A percentile compares a stretch with the other conserved stretches of the same genome.
Evolutionary conservation across 768 basidiomycete genomes (phyloP).

Genomic region (Tephrocybe rancida): DNA sequence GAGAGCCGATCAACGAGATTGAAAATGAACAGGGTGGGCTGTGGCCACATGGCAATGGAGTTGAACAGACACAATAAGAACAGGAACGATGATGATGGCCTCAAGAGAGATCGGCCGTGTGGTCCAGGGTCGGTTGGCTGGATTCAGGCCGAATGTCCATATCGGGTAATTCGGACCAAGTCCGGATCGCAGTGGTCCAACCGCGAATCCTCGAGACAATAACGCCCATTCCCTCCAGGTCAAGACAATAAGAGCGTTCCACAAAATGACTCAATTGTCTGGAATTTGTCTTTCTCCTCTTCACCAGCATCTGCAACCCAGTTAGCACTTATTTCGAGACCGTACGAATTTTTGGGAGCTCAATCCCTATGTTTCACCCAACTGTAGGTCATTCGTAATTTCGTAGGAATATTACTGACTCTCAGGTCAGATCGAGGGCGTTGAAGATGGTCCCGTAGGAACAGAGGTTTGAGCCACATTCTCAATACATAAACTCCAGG

Average conservation of each 20-base stretch:
- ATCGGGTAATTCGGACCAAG: neutral
- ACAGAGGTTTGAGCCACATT: constrained; percentile 12
- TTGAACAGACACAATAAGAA: neutral
- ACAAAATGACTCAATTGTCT: constrained; percentile 25
- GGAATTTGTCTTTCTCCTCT: constrained; percentile 14
- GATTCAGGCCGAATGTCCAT: neutral
- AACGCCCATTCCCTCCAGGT: constrained; percentile 9
- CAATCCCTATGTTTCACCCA: constrained; percentile 7
- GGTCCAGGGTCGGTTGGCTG: neutral
- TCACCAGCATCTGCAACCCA: constrained; percentile 1
- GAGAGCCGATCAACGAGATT: too few species aligned
- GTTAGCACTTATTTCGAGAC: neutral
- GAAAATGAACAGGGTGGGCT: neutral
- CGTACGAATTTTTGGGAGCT: neutral
- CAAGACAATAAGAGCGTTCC: constrained; percentile 33
- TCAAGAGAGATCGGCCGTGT: neutral
- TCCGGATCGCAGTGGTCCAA: too few species aligned
- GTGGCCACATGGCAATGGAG: neutral
- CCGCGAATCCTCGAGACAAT: constrained; percentile 22
- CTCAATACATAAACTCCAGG: neutral
- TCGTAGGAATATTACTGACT: neutral
- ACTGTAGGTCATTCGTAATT: neutral
- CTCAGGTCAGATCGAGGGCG: constrained; percentile 9
- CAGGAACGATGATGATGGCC: too few species aligned
- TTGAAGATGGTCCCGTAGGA: constrained; percentile 10